A percentile compares a stretch with the other conserved stretches of the same genome.
These are phyloP conservation scores for Aspergillus taichungensis DNA, from an alignment of 495 filamentous ascomycete genomes.

Conservation along the genomic window DNA sequence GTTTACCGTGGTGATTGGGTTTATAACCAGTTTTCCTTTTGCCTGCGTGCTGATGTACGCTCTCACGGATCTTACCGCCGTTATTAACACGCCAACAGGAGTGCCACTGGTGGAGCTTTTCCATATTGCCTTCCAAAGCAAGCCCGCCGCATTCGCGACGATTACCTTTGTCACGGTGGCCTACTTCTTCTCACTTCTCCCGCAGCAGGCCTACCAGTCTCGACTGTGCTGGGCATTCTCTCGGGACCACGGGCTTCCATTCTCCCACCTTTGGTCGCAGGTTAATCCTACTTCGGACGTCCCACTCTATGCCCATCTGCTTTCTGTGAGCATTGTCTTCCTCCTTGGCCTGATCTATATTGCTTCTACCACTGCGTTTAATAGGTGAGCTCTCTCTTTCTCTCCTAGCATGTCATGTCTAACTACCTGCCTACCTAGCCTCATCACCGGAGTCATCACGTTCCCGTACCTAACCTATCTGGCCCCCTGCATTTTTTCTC, in stretches of 20 bases:
- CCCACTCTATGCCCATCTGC: conserved; percentile 33
- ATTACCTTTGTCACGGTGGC: conserved; percentile 17
- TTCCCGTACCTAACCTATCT: too few relatives aligned
- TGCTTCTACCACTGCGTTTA: conserved; percentile 38
- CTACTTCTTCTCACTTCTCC: conserved; percentile 16
- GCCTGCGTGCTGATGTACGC: conserved; percentile 22
- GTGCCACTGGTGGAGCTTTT: conserved; percentile 18
- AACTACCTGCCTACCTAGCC: conserved; percentile 7
- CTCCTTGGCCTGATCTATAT: conserved; percentile 43
- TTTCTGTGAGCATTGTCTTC: conserved; percentile 36
- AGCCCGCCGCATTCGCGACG: conserved; percentile 14
- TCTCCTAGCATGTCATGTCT: conserved; percentile 36
- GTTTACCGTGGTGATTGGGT: conserved; percentile 18
- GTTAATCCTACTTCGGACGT: conserved; percentile 12
- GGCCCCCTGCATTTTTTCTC: too few relatives aligned
- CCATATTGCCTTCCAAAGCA: conserved; percentile 17
- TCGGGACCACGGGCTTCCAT: conserved; percentile 21
- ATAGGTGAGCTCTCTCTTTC: conserved; percentile 36
- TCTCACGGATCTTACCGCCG: conserved; percentile 11
- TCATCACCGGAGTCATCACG: too few relatives aligned
- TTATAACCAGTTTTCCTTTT: conserved; percentile 17
- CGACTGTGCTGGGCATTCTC: conserved; percentile 35
- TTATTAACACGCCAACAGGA: conserved; percentile 13
- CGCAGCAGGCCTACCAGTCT: conserved; percentile 28
- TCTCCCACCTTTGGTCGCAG: conserved; percentile 8